Conservation (phyloP, 371 early-diverging fungal genomes). For the Zancudomyces culisetae region DNA sequence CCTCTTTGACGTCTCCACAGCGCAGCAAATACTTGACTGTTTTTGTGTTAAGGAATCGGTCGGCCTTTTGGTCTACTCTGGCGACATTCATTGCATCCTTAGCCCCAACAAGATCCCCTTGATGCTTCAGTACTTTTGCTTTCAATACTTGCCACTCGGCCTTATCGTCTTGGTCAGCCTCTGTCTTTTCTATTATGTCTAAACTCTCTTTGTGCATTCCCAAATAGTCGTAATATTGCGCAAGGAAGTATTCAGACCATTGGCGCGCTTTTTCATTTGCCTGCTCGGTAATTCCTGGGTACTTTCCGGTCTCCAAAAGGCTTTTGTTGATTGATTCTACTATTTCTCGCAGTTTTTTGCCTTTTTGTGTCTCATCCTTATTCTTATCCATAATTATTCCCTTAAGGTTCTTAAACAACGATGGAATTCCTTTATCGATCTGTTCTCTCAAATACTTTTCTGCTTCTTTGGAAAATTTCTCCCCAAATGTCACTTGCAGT, state of each 20-base stretch:
- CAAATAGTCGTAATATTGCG: conserved; percentile 62
- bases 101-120: conserved; percentile 51
- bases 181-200: conserved; percentile 27
- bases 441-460: conserved; percentile 10
- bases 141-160: conserved; percentile 53
- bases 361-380: no score
- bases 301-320: not conserved
- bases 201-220: conserved; percentile 40
- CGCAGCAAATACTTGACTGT: conserved; percentile 86
- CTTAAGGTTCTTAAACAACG: conserved; percentile 65
- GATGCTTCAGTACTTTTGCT: conserved; percentile 86
- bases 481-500: conserved; percentile 50
- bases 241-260: conserved; percentile 77
- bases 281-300: not conserved
- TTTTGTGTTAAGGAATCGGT: conserved; percentile 89
- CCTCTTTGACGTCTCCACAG: conserved; percentile 52
- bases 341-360: not conserved
- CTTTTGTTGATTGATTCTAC: not conserved
- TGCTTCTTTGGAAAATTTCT: conserved; percentile 41
- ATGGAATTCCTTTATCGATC: conserved; percentile 65
- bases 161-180: conserved; percentile 67
- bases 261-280: conserved; percentile 28
- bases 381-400: conserved; percentile 45
- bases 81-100: conserved; percentile 56
- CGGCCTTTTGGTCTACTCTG: conserved; percentile 77